These are phyloP conservation scores for Tylopilus vinaceipallidus DNA, from an alignment of 768 basidiomycete species.

Conservation along the genomic window DNA sequence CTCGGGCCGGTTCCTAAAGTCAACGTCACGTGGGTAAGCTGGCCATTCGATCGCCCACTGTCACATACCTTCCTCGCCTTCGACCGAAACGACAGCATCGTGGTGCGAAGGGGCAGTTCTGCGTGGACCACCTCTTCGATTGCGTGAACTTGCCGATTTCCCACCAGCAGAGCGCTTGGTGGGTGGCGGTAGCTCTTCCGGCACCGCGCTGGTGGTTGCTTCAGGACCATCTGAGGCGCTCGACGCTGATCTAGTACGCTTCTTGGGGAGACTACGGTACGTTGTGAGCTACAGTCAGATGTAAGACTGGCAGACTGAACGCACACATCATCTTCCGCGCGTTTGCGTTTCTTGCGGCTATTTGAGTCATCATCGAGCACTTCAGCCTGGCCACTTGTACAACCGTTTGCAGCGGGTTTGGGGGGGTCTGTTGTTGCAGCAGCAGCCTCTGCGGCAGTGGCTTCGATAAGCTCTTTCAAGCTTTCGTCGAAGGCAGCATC, in stretches of 20 bases:
- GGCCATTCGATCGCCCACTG: conserved; percentile 8
- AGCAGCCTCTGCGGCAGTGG: conserved; percentile 69
- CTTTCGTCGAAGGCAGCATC: conserved; percentile 94
- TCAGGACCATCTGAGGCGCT: conserved; percentile 59
- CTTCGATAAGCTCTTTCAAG: conserved; percentile 72
- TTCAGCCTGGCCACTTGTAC: conserved; percentile 40
- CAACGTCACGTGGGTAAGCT: conserved; percentile 37
- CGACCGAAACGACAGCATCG: conserved; percentile 33
- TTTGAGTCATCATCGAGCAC: conserved; percentile 49
- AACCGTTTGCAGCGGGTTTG: conserved; percentile 34
- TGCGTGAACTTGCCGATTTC: conserved; percentile 30
- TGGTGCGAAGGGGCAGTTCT: conserved; percentile 19
- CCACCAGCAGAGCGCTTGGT: conserved; percentile 28
- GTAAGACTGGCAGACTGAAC: conserved; percentile 24
- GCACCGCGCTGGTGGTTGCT: conserved; percentile 35
- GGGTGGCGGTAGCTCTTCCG: conserved; percentile 41
- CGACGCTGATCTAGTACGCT: conserved; percentile 76
- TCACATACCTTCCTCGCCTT: conserved; percentile 65
- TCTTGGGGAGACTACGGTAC: conserved; percentile 48
- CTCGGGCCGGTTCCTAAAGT: conserved; percentile 34
- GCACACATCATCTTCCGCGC: conserved; percentile 70
- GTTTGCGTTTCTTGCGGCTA: conserved; percentile 70
- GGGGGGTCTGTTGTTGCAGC: conserved; percentile 46
- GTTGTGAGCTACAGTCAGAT: conserved; percentile 11
- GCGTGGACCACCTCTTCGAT: conserved; percentile 32